A percentile compares a stretch with the other conserved stretches of the same genome.
Conservation (phyloP, 768 basidiomycete genomes). For the Mycena belliarum region DNA sequence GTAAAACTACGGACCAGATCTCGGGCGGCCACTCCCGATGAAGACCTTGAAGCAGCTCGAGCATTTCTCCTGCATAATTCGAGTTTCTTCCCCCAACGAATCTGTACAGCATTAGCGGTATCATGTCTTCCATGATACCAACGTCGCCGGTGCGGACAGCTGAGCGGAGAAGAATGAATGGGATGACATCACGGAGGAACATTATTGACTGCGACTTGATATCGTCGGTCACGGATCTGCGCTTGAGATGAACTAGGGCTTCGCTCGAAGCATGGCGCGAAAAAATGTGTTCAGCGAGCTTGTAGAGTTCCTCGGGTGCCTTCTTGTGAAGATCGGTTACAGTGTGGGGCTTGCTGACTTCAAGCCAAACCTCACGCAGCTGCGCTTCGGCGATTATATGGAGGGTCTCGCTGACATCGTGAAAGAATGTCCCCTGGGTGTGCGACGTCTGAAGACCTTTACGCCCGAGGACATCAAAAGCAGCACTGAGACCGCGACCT, state of each 20-base stretch:
- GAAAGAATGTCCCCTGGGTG: conserved; percentile 35
- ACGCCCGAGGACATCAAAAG: conserved; percentile 31
- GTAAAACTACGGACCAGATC: conserved; percentile 24
- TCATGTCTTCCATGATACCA: no score
- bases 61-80: conserved; percentile 35
- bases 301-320: no score
- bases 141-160: no score
- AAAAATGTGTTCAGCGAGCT: no score
- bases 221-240: no score
- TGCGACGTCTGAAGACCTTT: conserved; percentile 27
- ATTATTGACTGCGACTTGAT: conserved; percentile 15
- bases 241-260: no score
- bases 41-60: conserved; percentile 36
- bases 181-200: conserved; percentile 30
- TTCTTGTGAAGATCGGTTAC: no score
- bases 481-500: conserved; percentile 29
- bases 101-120: no score
- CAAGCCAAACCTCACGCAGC: no score
- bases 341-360: no score
- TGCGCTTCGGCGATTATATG: no score
- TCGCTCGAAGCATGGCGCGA: no score
- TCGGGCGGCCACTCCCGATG: conserved; percentile 32
- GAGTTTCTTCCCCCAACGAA: conserved; percentile 31
- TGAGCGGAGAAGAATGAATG: background rate
- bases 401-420: background rate